Conservation (phyloP, 805 yeast species). For the Metschnikowia dekortorum region DNA sequence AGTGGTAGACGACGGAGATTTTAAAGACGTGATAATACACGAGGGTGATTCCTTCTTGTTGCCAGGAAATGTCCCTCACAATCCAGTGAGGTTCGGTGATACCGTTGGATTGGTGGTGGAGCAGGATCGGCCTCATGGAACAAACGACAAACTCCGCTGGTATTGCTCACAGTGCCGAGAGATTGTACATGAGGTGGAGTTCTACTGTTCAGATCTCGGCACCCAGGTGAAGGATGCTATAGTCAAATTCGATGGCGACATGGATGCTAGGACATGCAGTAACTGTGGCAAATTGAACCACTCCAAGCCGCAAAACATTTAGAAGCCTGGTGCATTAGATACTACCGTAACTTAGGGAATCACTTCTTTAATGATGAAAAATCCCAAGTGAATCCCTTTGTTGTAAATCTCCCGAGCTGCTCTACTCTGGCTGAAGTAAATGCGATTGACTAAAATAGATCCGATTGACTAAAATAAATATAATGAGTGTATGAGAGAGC, state of each 20-base stretch:
- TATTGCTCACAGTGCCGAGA: slow-evolving; percentile 70
- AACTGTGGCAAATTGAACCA: slow-evolving; percentile 70
- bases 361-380: too few relatives aligned
- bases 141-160: slow-evolving; percentile 78
- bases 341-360: too few relatives aligned
- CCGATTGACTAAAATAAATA: background rate
- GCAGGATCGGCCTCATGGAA: slow-evolving; percentile 77
- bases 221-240: slow-evolving; percentile 88
- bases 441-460: background rate
- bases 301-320: slow-evolving; percentile 49
- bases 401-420: too few relatives aligned
- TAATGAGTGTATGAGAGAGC: background rate
- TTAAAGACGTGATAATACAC: slow-evolving; percentile 66
- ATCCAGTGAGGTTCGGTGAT: slow-evolving; percentile 79
- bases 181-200: slow-evolving; percentile 62
- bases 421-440: background rate
- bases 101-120: slow-evolving; percentile 90
- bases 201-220: slow-evolving; percentile 78
- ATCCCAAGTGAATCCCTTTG: too few relatives aligned
- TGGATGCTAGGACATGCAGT: slow-evolving; percentile 64
- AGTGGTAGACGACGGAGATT: slow-evolving; percentile 69
- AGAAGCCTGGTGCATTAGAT: too few relatives aligned
- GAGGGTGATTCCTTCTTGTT: slow-evolving; percentile 89
- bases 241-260: slow-evolving; percentile 58
- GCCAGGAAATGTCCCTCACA: slow-evolving; percentile 84